Base-by-base conservation (phyloP, 768 basidiomycete species). In the Rhodotorula toruloides region DNA sequence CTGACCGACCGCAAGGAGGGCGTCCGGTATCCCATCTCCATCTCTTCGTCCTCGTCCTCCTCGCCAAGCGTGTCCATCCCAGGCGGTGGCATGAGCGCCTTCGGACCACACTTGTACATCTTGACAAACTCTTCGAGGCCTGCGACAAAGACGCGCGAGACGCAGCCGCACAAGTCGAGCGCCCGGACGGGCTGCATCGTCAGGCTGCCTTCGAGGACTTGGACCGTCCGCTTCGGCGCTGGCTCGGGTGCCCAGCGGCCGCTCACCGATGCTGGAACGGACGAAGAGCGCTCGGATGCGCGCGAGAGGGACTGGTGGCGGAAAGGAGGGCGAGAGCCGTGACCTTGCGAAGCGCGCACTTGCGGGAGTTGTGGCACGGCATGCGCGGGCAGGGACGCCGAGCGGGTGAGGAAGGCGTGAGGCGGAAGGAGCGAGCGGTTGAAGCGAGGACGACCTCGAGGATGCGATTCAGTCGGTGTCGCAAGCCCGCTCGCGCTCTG, bases 121-220 rank as follows among this genome's bases (percentile, higher is more conserved):
- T 81, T 82, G 68, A 89, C 90, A 73, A 97, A 90, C 59, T 91
- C 89, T 32, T 84, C 83, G 69, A 98, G 83, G 1, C 89, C 90
- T 68, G 87, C 84, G 63, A 89, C 88, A 75, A 96, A 97, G 2
- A 91, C 88, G 29, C 84, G 84, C 74, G 89, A 91, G 78, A 97
- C 88, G 75, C 94, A 97, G 72, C 93, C 94, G 11, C 93, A 97
- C 58, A 98, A 79, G 76, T 99, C 94, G 56, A 94, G 81, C 7
- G 93, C 92, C 76, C 91, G 86, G 7, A 99, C 80, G 59, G 89
- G 86, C 72, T 54, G 63, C 19, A 63, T 46, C 22, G 39, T 58
- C 11, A 55, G 29, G 25, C 47, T 52, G 2, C 69, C 67, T 81
- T 85, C 79, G 84, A 89, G 57, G 87, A 86, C 46, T 84, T 77